These are phyloP conservation scores for Stagonosporopsis cucurbitacearum DNA, from an alignment of 2,329 filamentous ascomycete species.

Conservation along the genomic window DNA sequence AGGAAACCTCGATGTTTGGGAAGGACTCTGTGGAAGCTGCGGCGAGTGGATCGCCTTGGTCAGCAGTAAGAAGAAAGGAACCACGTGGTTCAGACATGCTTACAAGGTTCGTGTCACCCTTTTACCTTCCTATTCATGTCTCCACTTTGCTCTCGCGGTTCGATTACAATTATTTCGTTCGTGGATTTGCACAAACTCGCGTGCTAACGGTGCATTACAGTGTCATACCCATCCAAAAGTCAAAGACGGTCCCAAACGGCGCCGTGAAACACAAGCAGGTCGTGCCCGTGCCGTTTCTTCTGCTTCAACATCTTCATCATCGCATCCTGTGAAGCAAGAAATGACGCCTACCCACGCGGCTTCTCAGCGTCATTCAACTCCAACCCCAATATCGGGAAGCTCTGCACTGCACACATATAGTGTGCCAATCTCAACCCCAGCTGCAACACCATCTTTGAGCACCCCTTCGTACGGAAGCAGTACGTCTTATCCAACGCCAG, in stretches of 20 bases:
- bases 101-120: slow-evolving; percentile 70
- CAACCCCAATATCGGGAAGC: slow-evolving; percentile 35
- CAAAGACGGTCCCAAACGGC: slow-evolving; percentile 52
- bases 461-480: slow-evolving; percentile 27
- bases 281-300: slow-evolving; percentile 47
- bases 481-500: slow-evolving; percentile 37
- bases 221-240: slow-evolving; percentile 54
- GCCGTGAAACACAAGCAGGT: slow-evolving; percentile 49
- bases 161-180: slow-evolving; percentile 4
- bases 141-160: slow-evolving; percentile 3
- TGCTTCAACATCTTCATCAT: slow-evolving; percentile 42
- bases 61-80: slow-evolving; percentile 90
- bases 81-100: slow-evolving; percentile 87
- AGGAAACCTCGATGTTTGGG: slow-evolving; percentile 81
- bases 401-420: slow-evolving; percentile 34
- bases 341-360: slow-evolving; percentile 26
- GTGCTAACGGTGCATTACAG: slow-evolving; percentile 38
- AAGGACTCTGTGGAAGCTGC: slow-evolving; percentile 78
- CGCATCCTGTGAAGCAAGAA: slow-evolving; percentile 44
- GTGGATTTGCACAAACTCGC: slow-evolving; percentile 19
- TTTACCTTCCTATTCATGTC: slow-evolving; percentile 14
- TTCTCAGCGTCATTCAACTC: slow-evolving; percentile 40
- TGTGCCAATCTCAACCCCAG: slow-evolving; percentile 36
- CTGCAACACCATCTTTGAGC: slow-evolving; percentile 27
- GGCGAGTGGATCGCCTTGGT: slow-evolving; percentile 82